A percentile compares a stretch with the other conserved stretches of the same genome.
phyloP scores from a whole-genome alignment of 345 rosid genomes.

The Brassica incana region DNA sequence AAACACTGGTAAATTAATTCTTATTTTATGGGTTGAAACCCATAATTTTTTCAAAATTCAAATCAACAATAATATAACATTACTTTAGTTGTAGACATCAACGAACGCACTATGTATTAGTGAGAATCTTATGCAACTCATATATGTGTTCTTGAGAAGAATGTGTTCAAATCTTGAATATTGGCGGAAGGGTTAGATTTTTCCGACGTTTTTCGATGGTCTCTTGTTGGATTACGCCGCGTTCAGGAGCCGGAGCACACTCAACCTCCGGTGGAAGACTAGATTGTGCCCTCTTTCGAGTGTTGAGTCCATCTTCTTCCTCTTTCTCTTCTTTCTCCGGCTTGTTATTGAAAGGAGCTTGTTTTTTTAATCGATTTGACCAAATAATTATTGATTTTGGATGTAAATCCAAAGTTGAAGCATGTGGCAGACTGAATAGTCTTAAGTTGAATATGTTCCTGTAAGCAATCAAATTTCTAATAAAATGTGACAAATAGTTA shows the following conservation, averaged over 20 bases:
- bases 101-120: not conserved
- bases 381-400: not conserved
- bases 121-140: not conserved
- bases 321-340: conserved; percentile 7
- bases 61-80: too few species aligned
- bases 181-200: not conserved
- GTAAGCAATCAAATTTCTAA: not conserved
- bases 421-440: not conserved
- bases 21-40: too few species aligned
- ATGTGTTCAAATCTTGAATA: not conserved
- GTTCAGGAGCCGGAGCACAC: too few species aligned
- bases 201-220: not conserved
- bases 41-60: too few species aligned
- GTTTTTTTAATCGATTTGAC: not conserved
- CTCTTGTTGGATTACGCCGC: not conserved
- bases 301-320: not conserved
- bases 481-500: not conserved
- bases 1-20: too few species aligned
- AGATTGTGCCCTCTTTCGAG: too few species aligned
- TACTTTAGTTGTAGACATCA: too few species aligned
- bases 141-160: not conserved
- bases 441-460: not conserved
- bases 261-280: too few species aligned
- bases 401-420: not conserved
- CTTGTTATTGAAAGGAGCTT: not conserved